Evolutionary conservation across 2,329 filamentous ascomycete species (phyloP).

Genomic region (Phialophora chinensis): DNA sequence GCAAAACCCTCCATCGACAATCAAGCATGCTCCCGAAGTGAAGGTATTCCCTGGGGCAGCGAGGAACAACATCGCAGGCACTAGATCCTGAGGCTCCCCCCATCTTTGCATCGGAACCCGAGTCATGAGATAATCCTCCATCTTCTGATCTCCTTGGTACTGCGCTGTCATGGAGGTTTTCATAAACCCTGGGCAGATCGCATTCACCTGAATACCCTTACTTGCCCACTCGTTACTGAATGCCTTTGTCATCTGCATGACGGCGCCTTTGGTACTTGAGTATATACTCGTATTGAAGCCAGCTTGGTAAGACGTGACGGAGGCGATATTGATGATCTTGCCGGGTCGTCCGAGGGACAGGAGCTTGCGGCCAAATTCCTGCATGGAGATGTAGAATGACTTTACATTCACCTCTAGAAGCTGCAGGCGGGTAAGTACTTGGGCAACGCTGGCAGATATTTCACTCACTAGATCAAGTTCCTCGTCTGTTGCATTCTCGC

Average conservation of each 20-base stretch:
- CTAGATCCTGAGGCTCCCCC: slow-evolving; percentile 33
- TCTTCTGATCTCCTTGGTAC: slow-evolving; percentile 22
- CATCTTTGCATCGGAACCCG: slow-evolving; percentile 32
- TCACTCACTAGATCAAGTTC: slow-evolving; percentile 21
- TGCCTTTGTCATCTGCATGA: slow-evolving; percentile 50
- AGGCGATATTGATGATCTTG: slow-evolving; percentile 32
- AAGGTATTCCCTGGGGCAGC: slow-evolving; percentile 29
- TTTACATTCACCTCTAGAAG: slow-evolving; percentile 25
- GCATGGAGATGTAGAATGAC: slow-evolving; percentile 21
- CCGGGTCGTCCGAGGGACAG: slow-evolving; percentile 11
- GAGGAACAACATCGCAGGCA: slow-evolving; percentile 27
- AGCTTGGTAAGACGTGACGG: slow-evolving; percentile 21
- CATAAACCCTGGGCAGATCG: slow-evolving; percentile 41
- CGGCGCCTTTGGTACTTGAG: slow-evolving; percentile 51
- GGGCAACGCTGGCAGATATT: not conserved
- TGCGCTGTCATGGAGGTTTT: slow-evolving; percentile 33
- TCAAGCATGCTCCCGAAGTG: slow-evolving; percentile 28
- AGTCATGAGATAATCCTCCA: slow-evolving; percentile 23
- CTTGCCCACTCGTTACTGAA: slow-evolving; percentile 49
- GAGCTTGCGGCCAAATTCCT: slow-evolving; percentile 21
- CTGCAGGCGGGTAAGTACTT: slow-evolving; percentile 14
- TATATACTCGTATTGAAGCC: slow-evolving; percentile 36
- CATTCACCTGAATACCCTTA: slow-evolving; percentile 43
- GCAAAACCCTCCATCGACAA: slow-evolving; percentile 31
- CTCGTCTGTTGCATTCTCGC: slow-evolving; percentile 23